Base-by-base conservation (phyloP, 2,329 filamentous ascomycete species). In the Penicillium sp. region DNA sequence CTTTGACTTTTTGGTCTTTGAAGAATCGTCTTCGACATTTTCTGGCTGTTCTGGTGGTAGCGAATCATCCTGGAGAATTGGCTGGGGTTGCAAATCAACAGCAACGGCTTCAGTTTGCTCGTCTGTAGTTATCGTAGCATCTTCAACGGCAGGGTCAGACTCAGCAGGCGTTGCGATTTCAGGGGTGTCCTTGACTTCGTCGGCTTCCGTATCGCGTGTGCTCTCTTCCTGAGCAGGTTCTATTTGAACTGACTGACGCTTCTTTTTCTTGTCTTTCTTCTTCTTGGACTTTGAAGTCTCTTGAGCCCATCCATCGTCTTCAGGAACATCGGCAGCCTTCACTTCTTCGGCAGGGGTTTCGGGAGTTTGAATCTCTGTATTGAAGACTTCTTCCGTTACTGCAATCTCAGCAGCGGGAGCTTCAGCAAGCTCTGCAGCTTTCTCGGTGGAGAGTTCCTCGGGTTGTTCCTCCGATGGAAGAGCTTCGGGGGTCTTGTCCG, bases 211-310 rank as follows among this genome's bases (percentile, higher is more conserved):
- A 18, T 47, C 28, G n/a, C 20, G 45, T 16, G 16, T 43, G 30
- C 9, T 35, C 20, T 58, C 40, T 42, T 53, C 56, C 16, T 54
- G 50, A 7, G 21, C 14, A 26, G 21, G 24, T 35, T 50, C 51
- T 28, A 38, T n/a, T 58, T 54, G 50, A 33, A 50, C 23, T 23
- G 56, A 58, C 52, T 52, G 55, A 21, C 33, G 71, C 55, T 71
- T 70, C 55, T 67, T 67, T 58, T 77, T 76, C 64, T 77, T 75
- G 16, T 64, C 75, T 64, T 68, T 70, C 11, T 62, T 60, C 46
- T 68, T 68, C 30, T 67, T 66, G 9, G 61, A 63, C 47, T 62
- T 66, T 5, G 58, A 58, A 38, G 42, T n/a, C 3, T 53, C 51
- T 33, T 53, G 42, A 12, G 42, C 5, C 28, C 35, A 52, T 12